Evolutionary conservation across 2,329 filamentous ascomycete genomes (phyloP), one percentile per base, ranked within the genome.

Genomic region (Mycosphaerelloides madeirae): DNA sequence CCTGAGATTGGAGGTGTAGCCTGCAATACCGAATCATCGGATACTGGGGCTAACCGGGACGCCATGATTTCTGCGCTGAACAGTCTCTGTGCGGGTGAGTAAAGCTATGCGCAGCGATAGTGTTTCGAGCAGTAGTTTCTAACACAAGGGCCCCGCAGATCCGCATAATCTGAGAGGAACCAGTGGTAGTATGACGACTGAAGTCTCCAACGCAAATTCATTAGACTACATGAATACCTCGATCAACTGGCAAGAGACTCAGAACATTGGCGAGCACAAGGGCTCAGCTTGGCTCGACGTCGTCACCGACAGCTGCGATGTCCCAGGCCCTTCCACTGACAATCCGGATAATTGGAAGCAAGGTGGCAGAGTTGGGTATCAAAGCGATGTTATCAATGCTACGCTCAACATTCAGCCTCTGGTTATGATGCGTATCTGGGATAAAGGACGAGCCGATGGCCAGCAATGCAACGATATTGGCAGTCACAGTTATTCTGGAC

Each of bases 191-290:
- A 28, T 29, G 12, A 46, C 41, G 6, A 31, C 34, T 28, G 31
- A 19, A 6, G 43, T 20, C 8, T 48, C 22, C 19, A 35, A 48
- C 15, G 3, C 28, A 8, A 35, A 35, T 9, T 38, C 36, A 11
- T 42, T 43, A 2, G 39, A 48, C 15, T 35, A 43, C 25, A 39
- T 43, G 32, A 43, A 43, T 18, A 31, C 43, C 9, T 48, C 40
- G 6, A 33, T 48, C 20, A 3, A 18, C 7, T 48, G 40, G 44
- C 29, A 35, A 18, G 40, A 43, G 9, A 37, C 11, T 11, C 19
- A 15, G 20, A 31, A 28, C 19, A 43, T 48, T 34, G 32, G 39
- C 12, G 39, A 48, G 31, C 34, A 43, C 20, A 25, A 31, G 9
- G 43, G 44, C 29, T 32, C 22, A 18, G 31, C 44, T 8, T 48